Evolutionary conservation across 306 rosid genomes (phyloP), one percentile per base, ranked within the genome.

Genomic region (Lathyrus oleraceus): DNA sequence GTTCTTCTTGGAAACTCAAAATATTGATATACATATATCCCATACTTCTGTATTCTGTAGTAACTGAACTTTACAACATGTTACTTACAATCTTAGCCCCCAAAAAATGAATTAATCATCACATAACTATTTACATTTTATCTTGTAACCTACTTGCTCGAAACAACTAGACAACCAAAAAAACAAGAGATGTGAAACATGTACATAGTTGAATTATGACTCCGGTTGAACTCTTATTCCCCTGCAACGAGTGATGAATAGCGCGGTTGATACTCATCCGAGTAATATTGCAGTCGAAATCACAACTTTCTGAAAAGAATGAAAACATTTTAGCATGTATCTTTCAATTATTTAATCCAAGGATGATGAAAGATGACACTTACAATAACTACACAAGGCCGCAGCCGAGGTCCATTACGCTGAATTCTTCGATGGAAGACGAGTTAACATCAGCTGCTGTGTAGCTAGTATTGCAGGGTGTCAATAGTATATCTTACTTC

Each of bases 401-500:
- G 16, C 53, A 16, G 65, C 52, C 47, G 72, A 75, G 27, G 68
- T 21, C 51, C 48, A 28, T 59, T 65, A 53, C 56, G 79, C 81
- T 28, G 66, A 58, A 60, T 36, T 52, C 15, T 53, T 21, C 60
- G 1, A 1, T 3, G 70, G 91, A 84, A 76, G 83, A 84, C 80
- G 97, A 76, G 83, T 85, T 70, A 71, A 69, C 91, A 80, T 90
- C 96, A 21, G 97, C 96, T 10, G 96, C 83, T 91, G 14, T 35
- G 90, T 88, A 16, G 97, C 98, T 68, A 90, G 79, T 62, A 90
- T 76, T 38, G 96, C 91, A 38, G 80, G 83, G 87, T 84, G 96
- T 96, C 96, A 85, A 78, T 52, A 47, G 44, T 73, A 65, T 43
- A 79, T 76, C 73, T 82, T 81, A 71, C 45, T 43, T 61, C 56